Evolutionary conservation across 768 basidiomycete genomes (phyloP).

Genomic region (Rubroboletus pulcherrimus): DNA sequence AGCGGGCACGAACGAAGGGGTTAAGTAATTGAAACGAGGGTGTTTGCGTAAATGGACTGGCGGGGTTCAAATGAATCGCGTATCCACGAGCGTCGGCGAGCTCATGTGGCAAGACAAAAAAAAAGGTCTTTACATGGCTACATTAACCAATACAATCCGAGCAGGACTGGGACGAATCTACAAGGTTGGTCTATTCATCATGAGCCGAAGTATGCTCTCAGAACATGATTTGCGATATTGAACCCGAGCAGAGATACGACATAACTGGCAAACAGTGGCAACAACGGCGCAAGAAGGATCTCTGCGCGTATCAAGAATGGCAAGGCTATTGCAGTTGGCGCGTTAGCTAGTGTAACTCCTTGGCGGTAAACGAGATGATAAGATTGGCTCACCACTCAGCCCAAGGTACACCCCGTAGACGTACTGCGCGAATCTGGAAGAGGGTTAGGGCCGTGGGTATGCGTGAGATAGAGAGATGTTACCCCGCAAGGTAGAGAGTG

Average conservation of each 20-base stretch:
- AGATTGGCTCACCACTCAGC: constrained; percentile 55
- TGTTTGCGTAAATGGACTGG: constrained; percentile 19
- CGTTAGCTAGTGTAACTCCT: constrained; percentile 6
- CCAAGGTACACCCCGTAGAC: constrained; percentile 89
- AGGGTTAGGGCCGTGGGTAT: constrained; percentile 4
- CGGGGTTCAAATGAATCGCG: constrained; percentile 29
- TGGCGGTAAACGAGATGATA: not conserved
- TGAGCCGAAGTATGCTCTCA: constrained; percentile 73
- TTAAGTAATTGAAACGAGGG: not conserved
- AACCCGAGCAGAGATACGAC: constrained; percentile 85
- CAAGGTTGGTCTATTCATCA: constrained; percentile 12
- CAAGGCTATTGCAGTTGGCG: constrained; percentile 50
- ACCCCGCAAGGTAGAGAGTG: constrained; percentile 74
- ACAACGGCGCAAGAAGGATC: constrained; percentile 83
- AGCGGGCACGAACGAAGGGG: constrained; percentile 5
- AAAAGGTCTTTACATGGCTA: constrained; percentile 9
- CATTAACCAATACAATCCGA: constrained; percentile 1
- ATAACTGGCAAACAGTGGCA: constrained; percentile 84
- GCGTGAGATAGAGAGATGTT: constrained; percentile 26
- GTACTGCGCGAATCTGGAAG: constrained; percentile 78
- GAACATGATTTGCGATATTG: constrained; percentile 82
- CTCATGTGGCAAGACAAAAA: not conserved
- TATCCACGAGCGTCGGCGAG: not conserved
- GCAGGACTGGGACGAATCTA: not conserved
- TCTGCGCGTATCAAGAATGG: constrained; percentile 92